Conservation (phyloP, 805 yeast species). For the Schwanniomyces yamadae region DNA sequence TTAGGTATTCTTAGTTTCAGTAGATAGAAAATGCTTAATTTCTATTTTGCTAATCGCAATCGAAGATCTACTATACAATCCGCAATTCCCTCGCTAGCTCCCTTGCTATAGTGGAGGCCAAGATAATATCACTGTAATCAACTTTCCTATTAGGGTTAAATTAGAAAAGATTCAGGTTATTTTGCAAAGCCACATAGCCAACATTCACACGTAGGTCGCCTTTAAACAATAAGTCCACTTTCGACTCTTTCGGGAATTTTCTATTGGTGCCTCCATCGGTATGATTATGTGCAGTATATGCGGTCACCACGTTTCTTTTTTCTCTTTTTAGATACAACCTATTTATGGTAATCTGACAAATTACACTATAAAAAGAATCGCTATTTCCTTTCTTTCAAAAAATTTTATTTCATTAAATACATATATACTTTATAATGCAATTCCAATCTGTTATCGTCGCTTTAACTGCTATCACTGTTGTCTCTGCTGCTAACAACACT, state of each 20-base stretch:
- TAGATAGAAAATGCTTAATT: no score
- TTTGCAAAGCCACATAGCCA: slow-evolving; percentile 1
- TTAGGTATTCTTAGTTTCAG: no score
- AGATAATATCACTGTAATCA: no score
- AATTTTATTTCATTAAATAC: slow-evolving; percentile 1
- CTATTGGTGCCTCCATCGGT: background rate
- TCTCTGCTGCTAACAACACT: slow-evolving; percentile 34
- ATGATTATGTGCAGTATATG: background rate
- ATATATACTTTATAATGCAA: slow-evolving; percentile 30
- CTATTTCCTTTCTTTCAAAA: background rate
- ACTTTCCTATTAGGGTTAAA: slow-evolving; percentile 1
- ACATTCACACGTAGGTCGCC: slow-evolving; percentile 1
- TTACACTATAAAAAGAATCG: no score
- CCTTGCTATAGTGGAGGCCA: no score
- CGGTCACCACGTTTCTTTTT: slow-evolving; percentile 1
- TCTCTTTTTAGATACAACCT: no score
- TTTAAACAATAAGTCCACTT: background rate
- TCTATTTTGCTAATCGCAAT: no score
- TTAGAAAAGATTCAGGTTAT: background rate
- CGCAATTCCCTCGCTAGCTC: no score
- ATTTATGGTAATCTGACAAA: no score
- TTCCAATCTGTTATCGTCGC: slow-evolving; percentile 36
- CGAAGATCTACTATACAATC: no score
- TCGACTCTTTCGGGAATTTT: slow-evolving; percentile 1
- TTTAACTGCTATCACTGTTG: slow-evolving; percentile 38